Evolutionary conservation across 441 rosid genomes (phyloP).

Genomic region (Populus trichocarpa): DNA sequence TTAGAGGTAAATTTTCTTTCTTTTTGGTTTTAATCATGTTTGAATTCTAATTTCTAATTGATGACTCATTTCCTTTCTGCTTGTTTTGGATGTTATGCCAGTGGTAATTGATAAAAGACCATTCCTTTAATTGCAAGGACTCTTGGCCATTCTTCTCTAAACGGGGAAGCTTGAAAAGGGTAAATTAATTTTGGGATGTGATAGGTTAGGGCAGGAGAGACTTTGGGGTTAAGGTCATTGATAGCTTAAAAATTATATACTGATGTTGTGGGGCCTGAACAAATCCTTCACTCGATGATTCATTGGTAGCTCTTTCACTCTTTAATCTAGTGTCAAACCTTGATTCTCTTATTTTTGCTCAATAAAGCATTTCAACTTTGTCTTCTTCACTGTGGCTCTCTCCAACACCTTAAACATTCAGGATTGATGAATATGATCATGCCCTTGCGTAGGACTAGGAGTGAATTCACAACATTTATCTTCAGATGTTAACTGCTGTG

Average conservation of each 20-base stretch:
- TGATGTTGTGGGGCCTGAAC: background rate
- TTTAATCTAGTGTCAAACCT: background rate
- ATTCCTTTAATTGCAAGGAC: background rate
- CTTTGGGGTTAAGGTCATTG: background rate
- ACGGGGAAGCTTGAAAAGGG: background rate
- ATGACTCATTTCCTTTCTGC: background rate
- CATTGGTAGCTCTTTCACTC: background rate
- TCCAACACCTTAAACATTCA: background rate
- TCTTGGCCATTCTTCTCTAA: background rate
- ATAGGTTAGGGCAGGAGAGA: background rate
- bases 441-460: background rate
- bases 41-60: background rate
- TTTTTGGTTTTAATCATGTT: background rate
- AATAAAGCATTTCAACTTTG: background rate
- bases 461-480: background rate
- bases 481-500: background rate
- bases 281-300: background rate
- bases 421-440: background rate
- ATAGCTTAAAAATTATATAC: background rate
- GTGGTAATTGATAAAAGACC: background rate
- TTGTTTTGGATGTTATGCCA: background rate
- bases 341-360: background rate
- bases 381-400: background rate
- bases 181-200: background rate
- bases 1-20: constrained; percentile 40